These are phyloP conservation scores for Microdochium bolleyi DNA, from an alignment of 2,329 filamentous ascomycete genomes.

Conservation along the genomic window DNA sequence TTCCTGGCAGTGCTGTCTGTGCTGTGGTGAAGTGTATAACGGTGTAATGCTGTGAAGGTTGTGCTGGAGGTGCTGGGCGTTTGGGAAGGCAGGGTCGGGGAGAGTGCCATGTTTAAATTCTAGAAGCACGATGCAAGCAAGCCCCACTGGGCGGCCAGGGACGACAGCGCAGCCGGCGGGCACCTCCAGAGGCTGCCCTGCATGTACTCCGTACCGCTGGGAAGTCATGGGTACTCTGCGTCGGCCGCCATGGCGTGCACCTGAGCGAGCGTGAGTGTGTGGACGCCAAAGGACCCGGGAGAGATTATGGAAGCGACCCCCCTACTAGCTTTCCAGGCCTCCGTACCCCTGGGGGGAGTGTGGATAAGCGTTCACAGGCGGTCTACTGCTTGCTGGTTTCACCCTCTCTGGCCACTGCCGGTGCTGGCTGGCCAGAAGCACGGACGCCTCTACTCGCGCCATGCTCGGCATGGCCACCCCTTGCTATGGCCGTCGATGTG, in stretches of 20 bases:
- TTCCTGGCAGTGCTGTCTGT: not conserved
- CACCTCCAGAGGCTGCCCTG: not conserved
- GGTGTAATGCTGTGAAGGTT: not conserved
- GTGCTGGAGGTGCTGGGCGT: slow-evolving; percentile 2
- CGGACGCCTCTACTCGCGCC: too few species aligned
- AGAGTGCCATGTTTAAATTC: not conserved
- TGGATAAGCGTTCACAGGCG: not conserved
- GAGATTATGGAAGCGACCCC: not conserved
- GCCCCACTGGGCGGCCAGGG: not conserved
- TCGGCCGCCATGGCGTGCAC: too few species aligned
- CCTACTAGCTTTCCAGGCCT: not conserved
- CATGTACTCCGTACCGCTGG: not conserved
- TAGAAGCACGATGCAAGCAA: not conserved
- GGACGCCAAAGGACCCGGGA: too few species aligned
- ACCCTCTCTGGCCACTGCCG: not conserved
- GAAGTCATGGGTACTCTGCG: not conserved
- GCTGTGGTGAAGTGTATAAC: not conserved
- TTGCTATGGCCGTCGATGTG: too few species aligned
- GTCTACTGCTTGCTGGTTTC: not conserved
- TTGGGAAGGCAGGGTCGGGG: not conserved
- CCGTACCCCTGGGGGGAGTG: not conserved
- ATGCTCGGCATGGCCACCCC: too few species aligned
- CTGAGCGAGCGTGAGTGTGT: too few species aligned
- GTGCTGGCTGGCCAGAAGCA: too few species aligned
- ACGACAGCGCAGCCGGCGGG: not conserved